Conservation (phyloP, 805 yeast genomes). For the Nakazawaea wickerhamii region DNA sequence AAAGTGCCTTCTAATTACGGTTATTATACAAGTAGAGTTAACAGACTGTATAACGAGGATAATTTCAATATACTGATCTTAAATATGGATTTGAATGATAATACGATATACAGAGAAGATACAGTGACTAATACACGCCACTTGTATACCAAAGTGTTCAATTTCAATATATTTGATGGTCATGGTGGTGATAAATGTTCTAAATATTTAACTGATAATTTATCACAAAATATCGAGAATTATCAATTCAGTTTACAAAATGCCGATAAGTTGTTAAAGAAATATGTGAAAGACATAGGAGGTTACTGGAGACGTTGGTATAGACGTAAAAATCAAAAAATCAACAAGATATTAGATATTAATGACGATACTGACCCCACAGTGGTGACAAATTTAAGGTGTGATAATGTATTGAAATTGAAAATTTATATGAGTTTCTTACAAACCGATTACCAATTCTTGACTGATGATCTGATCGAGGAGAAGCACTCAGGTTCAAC, state of each 20-base stretch:
- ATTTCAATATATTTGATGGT: slow-evolving; percentile 82
- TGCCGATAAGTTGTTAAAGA: slow-evolving; percentile 38
- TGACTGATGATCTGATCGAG: slow-evolving; percentile 26
- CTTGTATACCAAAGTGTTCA: slow-evolving; percentile 41
- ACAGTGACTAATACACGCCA: slow-evolving; percentile 1
- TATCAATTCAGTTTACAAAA: slow-evolving; percentile 29
- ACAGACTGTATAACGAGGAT: slow-evolving; percentile 79
- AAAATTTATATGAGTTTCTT: slow-evolving; percentile 63
- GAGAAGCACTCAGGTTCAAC: slow-evolving; percentile 30
- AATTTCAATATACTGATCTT: slow-evolving; percentile 52
- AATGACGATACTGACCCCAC: slow-evolving; percentile 9
- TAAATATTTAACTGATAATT: slow-evolving; percentile 46
- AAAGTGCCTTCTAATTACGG: slow-evolving; percentile 76
- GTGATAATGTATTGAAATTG: slow-evolving; percentile 51
- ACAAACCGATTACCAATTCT: slow-evolving; percentile 58
- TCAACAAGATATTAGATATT: slow-evolving; percentile 10
- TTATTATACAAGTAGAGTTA: slow-evolving; percentile 70
- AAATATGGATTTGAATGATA: slow-evolving; percentile 20
- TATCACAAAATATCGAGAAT: slow-evolving; percentile 49
- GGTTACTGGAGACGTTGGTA: slow-evolving; percentile 85
- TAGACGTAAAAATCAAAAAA: slow-evolving; percentile 32
- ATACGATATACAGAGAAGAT: slow-evolving; percentile 15
- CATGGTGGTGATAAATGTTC: slow-evolving; percentile 87
- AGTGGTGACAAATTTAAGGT: slow-evolving; percentile 10
- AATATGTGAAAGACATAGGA: slow-evolving; percentile 58